Percentiles rank a stretch among this genome's conserved stretches.
These are phyloP conservation scores for Acrocalymma vagum DNA, from an alignment of 2,329 filamentous ascomycete genomes.

Conservation along the genomic window DNA sequence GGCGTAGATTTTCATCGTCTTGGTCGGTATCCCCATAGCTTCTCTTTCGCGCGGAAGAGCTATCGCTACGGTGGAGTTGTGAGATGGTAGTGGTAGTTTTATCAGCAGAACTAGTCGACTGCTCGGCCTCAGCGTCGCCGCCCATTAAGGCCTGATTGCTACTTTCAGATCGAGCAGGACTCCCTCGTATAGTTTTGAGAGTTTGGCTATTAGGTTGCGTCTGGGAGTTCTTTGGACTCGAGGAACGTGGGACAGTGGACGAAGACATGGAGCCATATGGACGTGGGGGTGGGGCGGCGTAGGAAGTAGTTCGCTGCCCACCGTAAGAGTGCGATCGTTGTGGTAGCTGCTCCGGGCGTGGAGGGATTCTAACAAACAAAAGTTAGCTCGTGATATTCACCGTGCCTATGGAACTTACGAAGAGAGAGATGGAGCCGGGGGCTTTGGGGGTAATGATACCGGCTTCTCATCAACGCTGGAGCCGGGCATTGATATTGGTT, in stretches of 20 bases:
- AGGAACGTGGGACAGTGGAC: conserved; percentile 21
- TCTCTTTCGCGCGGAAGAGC: conserved; percentile 43
- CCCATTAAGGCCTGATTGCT: conserved; percentile 44
- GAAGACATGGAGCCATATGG: conserved; percentile 36
- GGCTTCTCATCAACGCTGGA: conserved; percentile 16
- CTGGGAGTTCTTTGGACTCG: conserved; percentile 25
- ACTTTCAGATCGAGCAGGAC: conserved; percentile 42
- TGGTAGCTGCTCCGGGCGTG: conserved; percentile 17
- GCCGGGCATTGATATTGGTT: conserved; percentile 22
- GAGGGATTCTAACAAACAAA: conserved; percentile 17
- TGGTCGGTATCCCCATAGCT: conserved; percentile 46
- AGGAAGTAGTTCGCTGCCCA: conserved; percentile 20
- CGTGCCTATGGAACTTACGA: conserved; percentile 25
- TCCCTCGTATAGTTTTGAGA: conserved; percentile 30
- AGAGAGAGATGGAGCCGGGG: conserved; percentile 14
- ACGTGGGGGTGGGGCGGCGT: conserved; percentile 25
- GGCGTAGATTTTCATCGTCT: conserved; percentile 37
- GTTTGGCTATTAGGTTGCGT: conserved; percentile 23
- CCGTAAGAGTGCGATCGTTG: conserved; percentile 33
- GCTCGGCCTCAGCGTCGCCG: conserved; percentile 43
- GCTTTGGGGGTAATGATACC: conserved; percentile 27
- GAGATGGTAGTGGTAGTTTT: conserved; percentile 20
- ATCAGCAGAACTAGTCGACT: conserved; percentile 19
- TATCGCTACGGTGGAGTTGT: conserved; percentile 37
- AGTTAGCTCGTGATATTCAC: too few species aligned